phyloP scores from a whole-genome alignment of 1,139 yeast species.

The Petasospora fabianii region DNA sequence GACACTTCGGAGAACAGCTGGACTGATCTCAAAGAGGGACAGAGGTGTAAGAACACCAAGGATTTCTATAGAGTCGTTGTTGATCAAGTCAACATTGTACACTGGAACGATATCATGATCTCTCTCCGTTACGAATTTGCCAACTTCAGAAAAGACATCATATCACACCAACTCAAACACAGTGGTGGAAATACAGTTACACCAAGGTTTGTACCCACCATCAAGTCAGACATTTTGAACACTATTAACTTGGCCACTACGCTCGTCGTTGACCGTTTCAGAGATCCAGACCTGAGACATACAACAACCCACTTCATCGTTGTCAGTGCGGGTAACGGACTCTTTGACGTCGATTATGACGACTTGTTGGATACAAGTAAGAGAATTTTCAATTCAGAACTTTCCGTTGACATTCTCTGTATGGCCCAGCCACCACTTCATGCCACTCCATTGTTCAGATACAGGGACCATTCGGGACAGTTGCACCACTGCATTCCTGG shows the following conservation, averaged over 20 bases:
- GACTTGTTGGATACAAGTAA: conserved; percentile 71
- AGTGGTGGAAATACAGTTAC: conserved; percentile 27
- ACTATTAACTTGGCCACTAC: conserved; percentile 83
- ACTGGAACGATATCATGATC: conserved; percentile 92
- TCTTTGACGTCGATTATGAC: conserved; percentile 87
- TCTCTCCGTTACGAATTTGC: conserved; percentile 81
- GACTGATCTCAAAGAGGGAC: conserved; percentile 62
- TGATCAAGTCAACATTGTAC: conserved; percentile 83
- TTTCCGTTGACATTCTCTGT: conserved; percentile 86
- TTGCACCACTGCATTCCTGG: conserved; percentile 82
- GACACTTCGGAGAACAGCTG: conserved; percentile 60
- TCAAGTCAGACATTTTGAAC: conserved; percentile 85
- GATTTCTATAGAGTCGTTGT: conserved; percentile 93
- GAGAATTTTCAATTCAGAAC: conserved; percentile 71
- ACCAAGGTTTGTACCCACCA: conserved; percentile 66
- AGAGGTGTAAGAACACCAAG: conserved; percentile 59
- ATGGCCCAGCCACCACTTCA: conserved; percentile 89
- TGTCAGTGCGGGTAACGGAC: conserved; percentile 89
- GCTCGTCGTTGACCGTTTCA: conserved; percentile 72
- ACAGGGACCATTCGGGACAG: conserved; percentile 49
- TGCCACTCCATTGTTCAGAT: conserved; percentile 83
- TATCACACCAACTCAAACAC: conserved; percentile 40
- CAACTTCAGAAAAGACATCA: conserved; percentile 71
- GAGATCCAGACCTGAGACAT: conserved; percentile 82
- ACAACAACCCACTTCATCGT: conserved; percentile 83